Percentiles rank a stretch among this genome's conserved stretches.
phyloP scores from a whole-genome alignment of 73 alveolate species.

The Breviolum minutum region DNA sequence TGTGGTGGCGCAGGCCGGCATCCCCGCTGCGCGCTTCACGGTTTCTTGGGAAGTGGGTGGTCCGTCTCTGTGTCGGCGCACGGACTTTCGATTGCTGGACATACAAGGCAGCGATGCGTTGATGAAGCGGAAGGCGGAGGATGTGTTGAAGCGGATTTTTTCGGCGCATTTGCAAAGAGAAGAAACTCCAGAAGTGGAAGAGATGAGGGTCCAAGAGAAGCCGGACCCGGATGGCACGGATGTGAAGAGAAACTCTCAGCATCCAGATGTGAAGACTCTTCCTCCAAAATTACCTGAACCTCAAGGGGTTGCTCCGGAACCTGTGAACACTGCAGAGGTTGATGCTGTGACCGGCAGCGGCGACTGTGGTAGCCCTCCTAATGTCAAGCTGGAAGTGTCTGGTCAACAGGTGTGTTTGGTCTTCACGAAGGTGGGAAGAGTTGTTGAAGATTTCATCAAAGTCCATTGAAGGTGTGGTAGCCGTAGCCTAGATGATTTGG shows the following conservation, averaged over 20 bases:
- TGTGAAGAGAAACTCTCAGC: not conserved
- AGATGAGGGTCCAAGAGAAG: not conserved
- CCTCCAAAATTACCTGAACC: no score
- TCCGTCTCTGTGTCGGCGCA: slow-evolving; percentile 50
- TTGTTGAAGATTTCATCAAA: not conserved
- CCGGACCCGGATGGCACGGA: not conserved
- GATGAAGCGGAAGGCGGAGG: slow-evolving; percentile 54
- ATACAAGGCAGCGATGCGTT: slow-evolving; percentile 1
- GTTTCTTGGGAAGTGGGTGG: slow-evolving; percentile 91
- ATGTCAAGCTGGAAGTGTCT: slow-evolving; percentile 5
- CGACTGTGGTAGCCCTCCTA: not conserved
- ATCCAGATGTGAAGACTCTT: not conserved
- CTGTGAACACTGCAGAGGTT: not conserved
- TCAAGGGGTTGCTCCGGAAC: not conserved
- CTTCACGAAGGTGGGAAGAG: slow-evolving; percentile 46
- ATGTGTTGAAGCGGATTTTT: slow-evolving; percentile 69
- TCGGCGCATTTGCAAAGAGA: not conserved
- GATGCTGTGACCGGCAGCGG: not conserved
- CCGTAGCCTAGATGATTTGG: not conserved
- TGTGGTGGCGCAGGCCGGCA: slow-evolving; percentile 2
- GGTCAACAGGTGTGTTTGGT: slow-evolving; percentile 75
- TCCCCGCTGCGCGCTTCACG: slow-evolving; percentile 54
- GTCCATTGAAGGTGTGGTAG: not conserved
- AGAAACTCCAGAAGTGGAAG: not conserved
- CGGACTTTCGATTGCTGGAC: slow-evolving; percentile 66